These are phyloP conservation scores for Polyplosphaeria fusca DNA, from an alignment of 495 filamentous ascomycete genomes.

Conservation along the genomic window DNA sequence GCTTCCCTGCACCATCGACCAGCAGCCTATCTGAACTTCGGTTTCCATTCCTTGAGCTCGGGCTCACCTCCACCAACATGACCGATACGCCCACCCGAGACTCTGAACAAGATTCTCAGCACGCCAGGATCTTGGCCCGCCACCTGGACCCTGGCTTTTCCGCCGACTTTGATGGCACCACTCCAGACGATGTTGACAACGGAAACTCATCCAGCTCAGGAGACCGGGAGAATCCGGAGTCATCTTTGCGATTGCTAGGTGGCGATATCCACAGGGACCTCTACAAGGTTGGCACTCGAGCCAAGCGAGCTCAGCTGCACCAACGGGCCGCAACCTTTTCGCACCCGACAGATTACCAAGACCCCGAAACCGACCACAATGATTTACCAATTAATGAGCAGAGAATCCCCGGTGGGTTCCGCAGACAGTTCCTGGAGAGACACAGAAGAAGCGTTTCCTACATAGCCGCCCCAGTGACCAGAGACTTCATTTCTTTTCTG, in stretches of 20 bases:
- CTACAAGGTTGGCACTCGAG: conserved; percentile 56
- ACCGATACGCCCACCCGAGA: conserved; percentile 13
- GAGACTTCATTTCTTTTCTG: conserved; percentile 66
- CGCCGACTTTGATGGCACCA: conserved; percentile 38
- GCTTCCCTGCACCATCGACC: too few species aligned
- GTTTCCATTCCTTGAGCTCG: too few species aligned
- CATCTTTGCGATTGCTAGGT: conserved; percentile 61
- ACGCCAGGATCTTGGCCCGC: conserved; percentile 42
- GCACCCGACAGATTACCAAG: conserved; percentile 33
- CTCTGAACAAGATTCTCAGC: conserved; percentile 16
- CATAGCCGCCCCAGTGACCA: conserved; percentile 51
- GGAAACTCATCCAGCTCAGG: conserved; percentile 4
- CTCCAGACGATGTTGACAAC: conserved; percentile 8
- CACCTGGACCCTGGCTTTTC: conserved; percentile 47
- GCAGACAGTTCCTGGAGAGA: conserved; percentile 47
- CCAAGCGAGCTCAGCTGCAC: conserved; percentile 45
- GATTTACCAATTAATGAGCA: conserved; percentile 50
- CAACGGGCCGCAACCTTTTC: conserved; percentile 60
- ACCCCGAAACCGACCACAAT: conserved; percentile 20
- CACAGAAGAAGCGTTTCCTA: conserved; percentile 41
- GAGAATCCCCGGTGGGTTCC: conserved; percentile 59
- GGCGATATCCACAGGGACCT: conserved; percentile 67
- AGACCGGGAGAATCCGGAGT: conserved; percentile 39
- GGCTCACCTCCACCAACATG: too few species aligned
- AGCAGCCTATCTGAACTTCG: too few species aligned